phyloP scores from a whole-genome alignment of 371 early-diverging fungal genomes.

The Nematocida ironsii region DNA sequence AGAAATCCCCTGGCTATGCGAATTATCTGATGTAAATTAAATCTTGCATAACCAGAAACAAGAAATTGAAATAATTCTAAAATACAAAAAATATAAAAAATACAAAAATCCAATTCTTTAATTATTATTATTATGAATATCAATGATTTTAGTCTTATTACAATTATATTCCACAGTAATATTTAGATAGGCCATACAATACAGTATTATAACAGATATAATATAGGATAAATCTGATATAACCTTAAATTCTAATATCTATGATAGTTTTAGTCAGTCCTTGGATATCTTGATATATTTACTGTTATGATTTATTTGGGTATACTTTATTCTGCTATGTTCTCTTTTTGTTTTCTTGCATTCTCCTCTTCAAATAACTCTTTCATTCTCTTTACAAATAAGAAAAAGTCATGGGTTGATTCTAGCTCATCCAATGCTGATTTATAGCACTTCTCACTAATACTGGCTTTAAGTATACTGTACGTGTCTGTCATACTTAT shows the following conservation, averaged over 20 bases:
- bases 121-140: too few species aligned
- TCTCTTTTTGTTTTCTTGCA: constrained; percentile 8
- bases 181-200: too few species aligned
- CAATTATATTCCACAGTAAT: too few species aligned
- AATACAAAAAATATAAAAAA: too few species aligned
- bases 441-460: constrained; percentile 41
- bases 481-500: constrained; percentile 43
- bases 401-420: constrained; percentile 25
- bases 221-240: too few species aligned
- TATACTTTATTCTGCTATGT: neutral
- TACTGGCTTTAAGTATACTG: constrained; percentile 29
- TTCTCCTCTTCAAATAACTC: constrained; percentile 19
- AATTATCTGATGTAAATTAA: constrained; percentile 48
- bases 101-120: too few species aligned
- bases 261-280: too few species aligned
- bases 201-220: too few species aligned
- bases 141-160: too few species aligned
- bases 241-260: too few species aligned
- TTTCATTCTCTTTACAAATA: constrained; percentile 44
- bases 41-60: too few species aligned
- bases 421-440: constrained; percentile 12
- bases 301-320: neutral
- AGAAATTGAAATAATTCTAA: too few species aligned
- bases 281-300: neutral
- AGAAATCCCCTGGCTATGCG: constrained; percentile 4